These are phyloP conservation scores for Penicillium verrucosum DNA, from an alignment of 2,329 filamentous ascomycete genomes.

Conservation along the genomic window DNA sequence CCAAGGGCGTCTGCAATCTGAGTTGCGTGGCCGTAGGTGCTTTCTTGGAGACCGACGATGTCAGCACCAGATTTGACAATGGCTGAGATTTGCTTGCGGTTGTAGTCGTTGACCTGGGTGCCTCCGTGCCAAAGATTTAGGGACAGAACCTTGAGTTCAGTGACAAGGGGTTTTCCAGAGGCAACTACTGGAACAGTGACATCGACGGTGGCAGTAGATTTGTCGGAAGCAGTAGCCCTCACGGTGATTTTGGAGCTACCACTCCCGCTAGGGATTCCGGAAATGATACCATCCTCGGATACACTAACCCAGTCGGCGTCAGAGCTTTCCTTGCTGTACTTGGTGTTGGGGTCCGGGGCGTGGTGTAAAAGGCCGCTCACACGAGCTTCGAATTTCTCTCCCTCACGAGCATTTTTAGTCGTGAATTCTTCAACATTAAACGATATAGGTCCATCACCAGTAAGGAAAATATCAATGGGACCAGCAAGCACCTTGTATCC, in stretches of 20 bases:
- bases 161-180: background rate
- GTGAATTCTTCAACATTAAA: background rate
- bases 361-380: background rate
- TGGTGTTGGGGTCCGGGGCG: background rate
- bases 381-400: background rate
- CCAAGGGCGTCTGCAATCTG: background rate
- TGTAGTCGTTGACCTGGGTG: background rate
- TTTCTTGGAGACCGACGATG: background rate
- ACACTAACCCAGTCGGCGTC: background rate
- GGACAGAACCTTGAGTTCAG: background rate
- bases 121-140: background rate
- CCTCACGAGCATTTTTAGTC: background rate
- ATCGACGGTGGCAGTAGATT: background rate
- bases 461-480: background rate
- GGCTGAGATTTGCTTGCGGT: background rate
- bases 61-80: background rate
- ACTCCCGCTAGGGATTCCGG: background rate
- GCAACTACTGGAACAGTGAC: background rate
- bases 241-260: background rate
- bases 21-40: background rate
- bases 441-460: background rate
- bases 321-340: background rate
- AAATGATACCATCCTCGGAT: background rate
- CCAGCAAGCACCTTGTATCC: background rate
- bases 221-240: background rate